Evolutionary conservation across 2,329 filamentous ascomycete species (phyloP).

Genomic region (Trichoderma sp.): DNA sequence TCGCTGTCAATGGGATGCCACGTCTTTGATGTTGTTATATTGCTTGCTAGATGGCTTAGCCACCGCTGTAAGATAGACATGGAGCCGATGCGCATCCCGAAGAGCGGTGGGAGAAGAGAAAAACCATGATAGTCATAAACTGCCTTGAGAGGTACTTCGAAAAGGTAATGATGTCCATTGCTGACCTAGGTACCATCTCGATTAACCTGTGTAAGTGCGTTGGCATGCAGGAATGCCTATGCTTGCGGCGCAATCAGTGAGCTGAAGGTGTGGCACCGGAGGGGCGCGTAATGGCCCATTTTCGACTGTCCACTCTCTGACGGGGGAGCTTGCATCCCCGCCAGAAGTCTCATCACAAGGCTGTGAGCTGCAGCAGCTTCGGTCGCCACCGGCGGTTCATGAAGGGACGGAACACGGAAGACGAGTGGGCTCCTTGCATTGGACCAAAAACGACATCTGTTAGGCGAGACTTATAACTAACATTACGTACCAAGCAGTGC

Average conservation of each 20-base stretch:
- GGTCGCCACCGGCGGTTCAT: neutral
- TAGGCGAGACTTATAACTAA: neutral
- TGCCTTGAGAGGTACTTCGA: neutral
- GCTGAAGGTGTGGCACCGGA: neutral
- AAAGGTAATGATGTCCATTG: neutral
- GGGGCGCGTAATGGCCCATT: neutral
- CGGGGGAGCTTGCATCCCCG: neutral
- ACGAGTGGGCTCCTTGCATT: neutral
- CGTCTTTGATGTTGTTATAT: neutral
- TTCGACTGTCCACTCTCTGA: neutral
- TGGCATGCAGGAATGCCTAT: neutral
- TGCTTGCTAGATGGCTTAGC: neutral
- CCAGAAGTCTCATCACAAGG: neutral
- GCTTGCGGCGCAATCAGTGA: neutral
- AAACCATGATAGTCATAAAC: neutral
- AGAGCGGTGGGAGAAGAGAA: neutral
- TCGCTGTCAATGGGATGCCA: neutral
- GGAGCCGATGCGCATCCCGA: neutral
- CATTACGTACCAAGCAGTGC: neutral
- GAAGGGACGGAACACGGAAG: neutral
- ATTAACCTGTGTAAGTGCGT: neutral
- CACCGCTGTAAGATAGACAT: neutral
- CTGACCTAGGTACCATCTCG: neutral
- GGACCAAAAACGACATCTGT: neutral
- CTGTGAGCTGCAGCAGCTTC: neutral